These are phyloP conservation scores for Bodo saltans DNA, from an alignment of 78 protist species.

Conservation along the genomic window DNA sequence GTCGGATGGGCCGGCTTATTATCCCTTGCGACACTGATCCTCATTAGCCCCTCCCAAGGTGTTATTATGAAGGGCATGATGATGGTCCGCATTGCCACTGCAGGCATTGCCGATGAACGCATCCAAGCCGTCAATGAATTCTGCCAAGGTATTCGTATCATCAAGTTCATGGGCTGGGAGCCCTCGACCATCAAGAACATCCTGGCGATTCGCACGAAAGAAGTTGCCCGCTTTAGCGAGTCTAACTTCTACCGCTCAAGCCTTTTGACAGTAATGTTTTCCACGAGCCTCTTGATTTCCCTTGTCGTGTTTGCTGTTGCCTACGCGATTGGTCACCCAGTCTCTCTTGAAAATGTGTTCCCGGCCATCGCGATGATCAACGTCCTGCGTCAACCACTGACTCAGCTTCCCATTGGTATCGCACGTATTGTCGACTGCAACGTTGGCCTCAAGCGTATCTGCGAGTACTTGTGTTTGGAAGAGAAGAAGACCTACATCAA, in stretches of 20 bases:
- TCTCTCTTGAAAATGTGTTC: constrained; percentile 57
- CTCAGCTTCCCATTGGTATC: constrained; percentile 62
- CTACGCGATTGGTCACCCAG: constrained; percentile 23
- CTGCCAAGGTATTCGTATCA: constrained; percentile 55
- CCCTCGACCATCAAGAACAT: not conserved
- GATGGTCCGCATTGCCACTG: not conserved
- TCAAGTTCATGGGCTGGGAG: constrained; percentile 84
- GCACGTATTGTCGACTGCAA: constrained; percentile 55
- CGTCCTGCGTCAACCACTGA: constrained; percentile 60
- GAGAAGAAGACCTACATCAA: too few species aligned
- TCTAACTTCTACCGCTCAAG: constrained; percentile 32
- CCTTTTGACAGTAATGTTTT: not conserved
- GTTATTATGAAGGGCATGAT: not conserved
- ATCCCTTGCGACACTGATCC: constrained; percentile 44
- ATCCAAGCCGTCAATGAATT: constrained; percentile 57
- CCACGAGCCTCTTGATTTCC: not conserved
- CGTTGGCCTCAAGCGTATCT: constrained; percentile 64
- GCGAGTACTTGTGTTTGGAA: constrained; percentile 57
- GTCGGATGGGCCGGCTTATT: constrained; percentile 45
- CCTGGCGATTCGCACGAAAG: constrained; percentile 21
- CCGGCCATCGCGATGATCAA: constrained; percentile 71
- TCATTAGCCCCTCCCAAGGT: constrained; percentile 48
- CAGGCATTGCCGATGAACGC: constrained; percentile 33
- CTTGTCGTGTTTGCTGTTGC: not conserved
- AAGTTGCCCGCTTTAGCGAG: constrained; percentile 28